Base-by-base conservation (phyloP, 179 eudicot genomes). In the Amaranthus tricolor region DNA sequence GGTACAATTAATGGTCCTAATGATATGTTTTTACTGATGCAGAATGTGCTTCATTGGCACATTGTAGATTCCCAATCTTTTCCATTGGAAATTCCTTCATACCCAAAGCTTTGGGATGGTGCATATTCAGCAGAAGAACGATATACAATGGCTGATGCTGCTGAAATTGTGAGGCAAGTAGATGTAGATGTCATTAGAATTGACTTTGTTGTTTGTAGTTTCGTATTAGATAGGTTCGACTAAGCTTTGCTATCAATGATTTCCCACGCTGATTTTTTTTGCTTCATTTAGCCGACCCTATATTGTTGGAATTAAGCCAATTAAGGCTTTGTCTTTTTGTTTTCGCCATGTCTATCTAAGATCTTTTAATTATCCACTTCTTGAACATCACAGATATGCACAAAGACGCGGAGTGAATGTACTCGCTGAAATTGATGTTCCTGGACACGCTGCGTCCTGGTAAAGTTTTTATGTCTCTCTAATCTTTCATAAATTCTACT, bases 41-140 rank as follows among this genome's bases (percentile, higher is more conserved):
- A 94, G 97, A 94, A 95, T 84, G 97, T 95, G 82, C 84, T 95
- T 71, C 99, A 95, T 74, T 95, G 99, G 99, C 99, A 95, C 80
- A 93, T 95, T 53, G 96, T 95, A 71, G 97, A 93, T 78, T 40
- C 90, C 66, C 91, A 95, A 73, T 93, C 97, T 50, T 95, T 95
- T 78, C 99, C 99, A 16, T 74, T 95, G 47, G 97, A 95, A 83
- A 88, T 92, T 73, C 97, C 99, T 66, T 92, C 99, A 59, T 93
- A 82, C 80, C 99, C 97, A 49, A 89, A 82, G 75, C 81, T 93
- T 43, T 89, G 97, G 97, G 65, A 89, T 51, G 99, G 99, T 66
- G 92, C 97, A 69, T 95, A 90, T 82, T 89, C 97, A 64, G 70
- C 60, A 61, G 45, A 85, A 71, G 99, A 95, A 71, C 82, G 94